Conservation (phyloP, 768 basidiomycete genomes). For the Amanita rubescens region DNA sequence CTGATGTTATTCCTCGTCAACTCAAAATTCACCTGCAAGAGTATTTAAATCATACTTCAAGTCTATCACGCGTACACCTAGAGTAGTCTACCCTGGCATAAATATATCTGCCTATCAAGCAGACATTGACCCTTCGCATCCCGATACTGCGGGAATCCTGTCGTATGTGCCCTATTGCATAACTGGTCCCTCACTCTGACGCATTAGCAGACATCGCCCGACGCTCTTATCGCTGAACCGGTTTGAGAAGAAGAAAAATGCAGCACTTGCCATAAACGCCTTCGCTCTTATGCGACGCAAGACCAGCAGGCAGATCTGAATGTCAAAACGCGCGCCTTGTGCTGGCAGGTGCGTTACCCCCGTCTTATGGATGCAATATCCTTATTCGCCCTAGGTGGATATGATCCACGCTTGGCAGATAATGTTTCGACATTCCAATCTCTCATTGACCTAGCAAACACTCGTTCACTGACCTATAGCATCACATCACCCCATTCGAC, state of each 20-base stretch:
- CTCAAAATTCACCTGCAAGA: slow-evolving; percentile 80
- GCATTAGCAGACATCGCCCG: slow-evolving; percentile 43
- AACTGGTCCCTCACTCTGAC: neutral
- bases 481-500: slow-evolving; percentile 40
- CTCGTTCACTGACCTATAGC: slow-evolving; percentile 49
- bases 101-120: slow-evolving; percentile 68
- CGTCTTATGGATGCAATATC: neutral
- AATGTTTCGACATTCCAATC: slow-evolving; percentile 63
- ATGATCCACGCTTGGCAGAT: slow-evolving; percentile 81
- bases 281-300: slow-evolving; percentile 51
- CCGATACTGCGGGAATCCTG: slow-evolving; percentile 44
- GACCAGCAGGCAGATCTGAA: slow-evolving; percentile 14
- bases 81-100: slow-evolving; percentile 94
- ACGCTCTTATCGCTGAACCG: slow-evolving; percentile 88
- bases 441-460: slow-evolving; percentile 53
- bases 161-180: slow-evolving; percentile 45
- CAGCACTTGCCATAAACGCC: slow-evolving; percentile 68
- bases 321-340: slow-evolving; percentile 55
- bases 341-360: slow-evolving; percentile 51
- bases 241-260: slow-evolving; percentile 95
- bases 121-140: slow-evolving; percentile 31
- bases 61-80: slow-evolving; percentile 51
- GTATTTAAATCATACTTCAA: slow-evolving; percentile 74
- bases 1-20: slow-evolving; percentile 90
- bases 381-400: slow-evolving; percentile 55